Conservation (phyloP, 2,329 filamentous ascomycete genomes). For the Dactylellina sp. region DNA sequence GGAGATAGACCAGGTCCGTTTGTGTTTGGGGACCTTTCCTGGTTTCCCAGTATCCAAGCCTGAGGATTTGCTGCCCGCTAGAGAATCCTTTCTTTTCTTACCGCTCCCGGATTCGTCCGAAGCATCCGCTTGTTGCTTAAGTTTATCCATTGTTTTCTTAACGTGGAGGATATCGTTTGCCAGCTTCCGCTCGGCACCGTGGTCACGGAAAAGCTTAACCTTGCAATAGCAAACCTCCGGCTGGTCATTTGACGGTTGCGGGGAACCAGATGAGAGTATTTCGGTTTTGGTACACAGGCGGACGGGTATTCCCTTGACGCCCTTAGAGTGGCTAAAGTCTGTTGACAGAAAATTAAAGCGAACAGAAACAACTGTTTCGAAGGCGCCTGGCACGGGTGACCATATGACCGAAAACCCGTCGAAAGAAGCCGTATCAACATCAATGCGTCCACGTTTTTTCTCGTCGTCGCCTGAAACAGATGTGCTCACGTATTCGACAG, state of each 20-base stretch:
- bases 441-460: constrained; percentile 75
- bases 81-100: constrained; percentile 70
- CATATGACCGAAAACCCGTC: constrained; percentile 94
- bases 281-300: constrained; percentile 92
- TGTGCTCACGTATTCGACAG: constrained; percentile 90
- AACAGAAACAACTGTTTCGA: constrained; percentile 87
- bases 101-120: constrained; percentile 71
- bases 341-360: constrained; percentile 99
- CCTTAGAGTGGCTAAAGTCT: constrained; percentile 98
- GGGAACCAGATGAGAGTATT: constrained; percentile 69
- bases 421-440: constrained; percentile 82
- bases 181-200: constrained; percentile 92
- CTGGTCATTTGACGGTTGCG: constrained; percentile 66
- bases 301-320: constrained; percentile 96
- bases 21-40: constrained; percentile 89
- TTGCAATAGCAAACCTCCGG: constrained; percentile 93
- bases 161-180: constrained; percentile 95
- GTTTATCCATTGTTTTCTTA: constrained; percentile 95
- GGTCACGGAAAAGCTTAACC: constrained; percentile 95
- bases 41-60: constrained; percentile 70
- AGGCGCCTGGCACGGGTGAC: constrained; percentile 77
- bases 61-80: constrained; percentile 62
- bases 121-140: constrained; percentile 92
- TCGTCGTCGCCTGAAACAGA: constrained; percentile 69
- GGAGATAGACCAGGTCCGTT: constrained; percentile 94